phyloP scores from a whole-genome alignment of 2,329 filamentous ascomycete genomes.

The Exophiala calicioides region DNA sequence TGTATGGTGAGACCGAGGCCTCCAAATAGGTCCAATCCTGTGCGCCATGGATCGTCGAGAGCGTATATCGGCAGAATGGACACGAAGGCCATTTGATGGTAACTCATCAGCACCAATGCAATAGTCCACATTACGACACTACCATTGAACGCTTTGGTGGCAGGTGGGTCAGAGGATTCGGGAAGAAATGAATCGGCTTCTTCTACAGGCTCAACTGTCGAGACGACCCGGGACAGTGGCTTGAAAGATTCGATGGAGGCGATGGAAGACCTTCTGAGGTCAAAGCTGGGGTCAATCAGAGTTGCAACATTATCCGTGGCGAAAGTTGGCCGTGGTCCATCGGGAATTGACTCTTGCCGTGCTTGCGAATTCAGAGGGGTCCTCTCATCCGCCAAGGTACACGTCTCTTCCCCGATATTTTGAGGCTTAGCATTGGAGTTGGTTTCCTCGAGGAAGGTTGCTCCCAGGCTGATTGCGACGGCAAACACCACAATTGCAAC shows the following conservation, averaged over 20 bases:
- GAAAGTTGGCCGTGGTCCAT: too few relatives aligned
- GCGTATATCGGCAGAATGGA: conserved; percentile 49
- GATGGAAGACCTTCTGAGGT: conserved; percentile 22
- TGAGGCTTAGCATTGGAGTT: too few relatives aligned
- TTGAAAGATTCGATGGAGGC: conserved; percentile 21
- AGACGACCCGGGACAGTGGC: neutral
- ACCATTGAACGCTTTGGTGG: conserved; percentile 19
- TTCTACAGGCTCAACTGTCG: conserved; percentile 6
- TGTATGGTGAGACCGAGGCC: conserved; percentile 65
- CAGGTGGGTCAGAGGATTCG: too few relatives aligned
- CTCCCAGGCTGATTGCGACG: conserved; percentile 25
- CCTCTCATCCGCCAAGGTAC: conserved; percentile 21
- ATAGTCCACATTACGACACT: conserved; percentile 45
- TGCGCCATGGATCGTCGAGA: conserved; percentile 38
- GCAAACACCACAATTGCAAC: conserved; percentile 21
- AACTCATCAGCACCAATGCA: conserved; percentile 45
- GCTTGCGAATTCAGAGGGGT: conserved; percentile 16
- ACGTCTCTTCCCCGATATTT: too few relatives aligned
- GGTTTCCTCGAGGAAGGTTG: conserved; percentile 28
- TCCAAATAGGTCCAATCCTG: conserved; percentile 39
- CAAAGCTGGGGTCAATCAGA: conserved; percentile 20
- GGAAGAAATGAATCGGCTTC: too few relatives aligned
- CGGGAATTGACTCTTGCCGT: conserved; percentile 8
- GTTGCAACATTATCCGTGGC: conserved; percentile 13
- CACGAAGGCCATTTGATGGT: conserved; percentile 51